Conservation (phyloP, 495 filamentous ascomycete genomes). For the Ramalina intermedia region DNA sequence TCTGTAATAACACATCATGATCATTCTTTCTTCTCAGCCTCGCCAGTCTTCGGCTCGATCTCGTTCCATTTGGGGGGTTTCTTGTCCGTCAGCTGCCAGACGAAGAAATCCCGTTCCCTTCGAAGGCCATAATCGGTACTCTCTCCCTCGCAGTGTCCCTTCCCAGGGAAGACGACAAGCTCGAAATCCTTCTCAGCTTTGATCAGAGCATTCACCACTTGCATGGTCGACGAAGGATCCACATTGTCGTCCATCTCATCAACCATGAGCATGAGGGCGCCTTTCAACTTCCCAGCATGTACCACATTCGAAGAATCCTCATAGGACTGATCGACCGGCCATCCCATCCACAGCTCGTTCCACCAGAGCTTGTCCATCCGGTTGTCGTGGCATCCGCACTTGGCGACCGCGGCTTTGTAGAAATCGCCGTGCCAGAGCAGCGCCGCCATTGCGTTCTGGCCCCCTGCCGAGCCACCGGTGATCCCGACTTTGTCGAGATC, state of each 20-base stretch:
- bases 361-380: conserved; percentile 18
- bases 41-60: background rate
- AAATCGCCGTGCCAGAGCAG: conserved; percentile 17
- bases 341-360: conserved; percentile 19
- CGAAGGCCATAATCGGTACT: conserved; percentile 4
- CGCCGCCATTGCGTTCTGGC: conserved; percentile 13
- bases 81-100: conserved; percentile 9
- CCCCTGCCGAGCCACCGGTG: conserved; percentile 12
- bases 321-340: conserved; percentile 13
- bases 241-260: conserved; percentile 15
- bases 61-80: conserved; percentile 1
- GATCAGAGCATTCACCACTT: conserved; percentile 15
- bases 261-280: conserved; percentile 13
- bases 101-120: conserved; percentile 12
- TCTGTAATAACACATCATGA: too few relatives aligned
- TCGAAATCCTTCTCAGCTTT: conserved; percentile 15
- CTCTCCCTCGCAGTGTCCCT: conserved; percentile 9
- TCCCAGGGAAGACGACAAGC: conserved; percentile 12
- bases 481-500: conserved; percentile 11
- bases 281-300: conserved; percentile 13
- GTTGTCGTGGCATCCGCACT: conserved; percentile 17
- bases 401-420: conserved; percentile 15
- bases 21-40: too few relatives aligned
- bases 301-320: conserved; percentile 14
- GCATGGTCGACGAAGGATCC: conserved; percentile 13